phyloP scores from a whole-genome alignment of 495 filamentous ascomycete species.

The Hypomontagnella monticulosa region DNA sequence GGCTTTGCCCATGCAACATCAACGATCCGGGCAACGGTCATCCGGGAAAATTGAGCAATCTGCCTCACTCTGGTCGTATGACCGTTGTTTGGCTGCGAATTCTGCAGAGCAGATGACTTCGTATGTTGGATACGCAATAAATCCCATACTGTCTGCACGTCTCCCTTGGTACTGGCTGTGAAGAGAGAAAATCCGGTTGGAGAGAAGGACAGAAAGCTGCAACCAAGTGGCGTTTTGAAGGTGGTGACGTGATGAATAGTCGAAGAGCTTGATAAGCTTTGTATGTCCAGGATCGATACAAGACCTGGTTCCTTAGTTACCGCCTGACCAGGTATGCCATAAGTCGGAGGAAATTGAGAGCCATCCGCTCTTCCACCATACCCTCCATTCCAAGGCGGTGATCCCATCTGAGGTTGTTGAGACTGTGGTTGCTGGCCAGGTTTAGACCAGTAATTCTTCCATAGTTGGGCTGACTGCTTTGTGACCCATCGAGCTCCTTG shows the following conservation, averaged over 20 bases:
- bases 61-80: constrained; percentile 71
- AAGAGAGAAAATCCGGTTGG: constrained; percentile 85
- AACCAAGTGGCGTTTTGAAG: constrained; percentile 82
- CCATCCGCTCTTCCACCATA: constrained; percentile 48
- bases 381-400: constrained; percentile 53
- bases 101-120: constrained; percentile 62
- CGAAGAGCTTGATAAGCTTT: constrained; percentile 61
- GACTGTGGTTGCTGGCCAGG: constrained; percentile 48
- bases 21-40: constrained; percentile 89
- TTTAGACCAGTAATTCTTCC: constrained; percentile 90
- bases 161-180: constrained; percentile 90
- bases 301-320: constrained; percentile 74
- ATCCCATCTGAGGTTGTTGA: constrained; percentile 53
- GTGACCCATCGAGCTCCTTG: constrained; percentile 87
- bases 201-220: constrained; percentile 90
- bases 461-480: constrained; percentile 84
- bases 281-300: constrained; percentile 86
- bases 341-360: constrained; percentile 78
- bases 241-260: constrained; percentile 74
- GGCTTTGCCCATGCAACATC: constrained; percentile 90
- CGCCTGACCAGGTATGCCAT: constrained; percentile 63
- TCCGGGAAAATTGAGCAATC: constrained; percentile 83
- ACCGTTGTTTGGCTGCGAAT: constrained; percentile 42
- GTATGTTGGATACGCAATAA: constrained; percentile 76
- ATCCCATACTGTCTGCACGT: constrained; percentile 93